phyloP scores from a whole-genome alignment of 2,329 filamentous ascomycete species.

The Aspergillus candidus region DNA sequence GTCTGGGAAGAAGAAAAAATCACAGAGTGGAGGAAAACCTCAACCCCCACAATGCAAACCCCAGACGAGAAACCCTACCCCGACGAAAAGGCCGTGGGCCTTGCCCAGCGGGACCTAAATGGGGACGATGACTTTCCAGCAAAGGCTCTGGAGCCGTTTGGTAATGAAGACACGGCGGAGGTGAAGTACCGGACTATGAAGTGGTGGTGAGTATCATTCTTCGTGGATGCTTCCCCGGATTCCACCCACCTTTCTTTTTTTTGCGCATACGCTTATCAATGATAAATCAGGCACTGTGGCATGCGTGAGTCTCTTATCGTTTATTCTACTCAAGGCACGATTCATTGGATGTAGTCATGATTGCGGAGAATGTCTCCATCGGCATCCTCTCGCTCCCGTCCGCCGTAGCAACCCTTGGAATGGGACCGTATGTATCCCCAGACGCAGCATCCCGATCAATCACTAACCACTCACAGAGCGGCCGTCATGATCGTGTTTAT shows the following conservation, averaged over 20 bases:
- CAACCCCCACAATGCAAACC: constrained; percentile 1
- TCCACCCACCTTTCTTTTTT: constrained; percentile 3
- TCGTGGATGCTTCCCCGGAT: neutral
- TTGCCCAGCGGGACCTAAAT: too few relatives aligned
- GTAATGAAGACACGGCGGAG: constrained; percentile 33
- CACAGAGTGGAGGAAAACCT: too few relatives aligned
- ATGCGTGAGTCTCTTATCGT: constrained; percentile 25
- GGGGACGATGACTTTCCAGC: too few relatives aligned
- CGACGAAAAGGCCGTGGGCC: too few relatives aligned
- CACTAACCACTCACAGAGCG: constrained; percentile 28
- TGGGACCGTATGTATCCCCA: constrained; percentile 42
- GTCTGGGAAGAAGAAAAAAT: too few relatives aligned
- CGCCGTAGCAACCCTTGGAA: constrained; percentile 48
- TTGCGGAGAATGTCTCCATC: constrained; percentile 54
- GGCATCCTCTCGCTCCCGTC: constrained; percentile 53
- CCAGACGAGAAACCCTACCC: constrained; percentile 2
- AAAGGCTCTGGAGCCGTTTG: constrained; percentile 28
- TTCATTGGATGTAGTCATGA: constrained; percentile 40
- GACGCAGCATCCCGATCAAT: neutral
- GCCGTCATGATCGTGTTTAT: constrained; percentile 49
- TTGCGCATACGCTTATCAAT: too few relatives aligned
- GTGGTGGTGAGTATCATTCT: constrained; percentile 30
- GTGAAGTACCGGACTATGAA: constrained; percentile 48
- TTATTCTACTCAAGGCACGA: too few relatives aligned
- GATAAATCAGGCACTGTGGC: constrained; percentile 26